phyloP scores from a whole-genome alignment of 768 basidiomycete genomes.

The Hysterangium stoloniferum region DNA sequence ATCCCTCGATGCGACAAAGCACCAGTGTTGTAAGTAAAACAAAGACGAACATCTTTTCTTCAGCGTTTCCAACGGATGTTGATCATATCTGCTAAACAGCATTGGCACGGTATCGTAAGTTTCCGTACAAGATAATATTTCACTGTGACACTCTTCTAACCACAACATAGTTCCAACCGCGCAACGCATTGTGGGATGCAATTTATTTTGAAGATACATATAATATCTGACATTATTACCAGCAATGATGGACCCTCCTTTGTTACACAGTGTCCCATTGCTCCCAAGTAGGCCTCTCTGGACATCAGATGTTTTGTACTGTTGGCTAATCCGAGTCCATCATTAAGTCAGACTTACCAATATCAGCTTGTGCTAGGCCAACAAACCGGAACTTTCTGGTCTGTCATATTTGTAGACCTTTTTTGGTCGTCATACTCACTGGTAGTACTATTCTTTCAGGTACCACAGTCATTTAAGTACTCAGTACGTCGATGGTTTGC shows the following conservation, averaged over 20 bases:
- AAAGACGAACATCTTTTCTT: not conserved
- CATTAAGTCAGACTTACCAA: not conserved
- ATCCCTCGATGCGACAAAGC: slow-evolving; percentile 38
- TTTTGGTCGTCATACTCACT: not conserved
- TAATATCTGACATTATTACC: not conserved
- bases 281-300: slow-evolving; percentile 17
- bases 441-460: slow-evolving; percentile 7
- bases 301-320: not conserved
- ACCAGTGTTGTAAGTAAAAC: slow-evolving; percentile 41
- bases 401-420: not conserved
- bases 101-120: slow-evolving; percentile 11
- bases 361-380: slow-evolving; percentile 1
- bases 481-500: slow-evolving; percentile 15
- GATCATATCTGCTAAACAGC: slow-evolving; percentile 5
- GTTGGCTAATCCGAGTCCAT: not conserved
- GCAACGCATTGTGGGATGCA: slow-evolving; percentile 6
- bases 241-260: slow-evolving; percentile 20
- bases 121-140: too few species aligned
- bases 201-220: not conserved
- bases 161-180: slow-evolving; percentile 4
- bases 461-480: slow-evolving; percentile 17
- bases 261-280: slow-evolving; percentile 33
- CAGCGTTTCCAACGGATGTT: not conserved
- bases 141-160: not conserved
- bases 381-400: slow-evolving; percentile 14